phyloP scores from a whole-genome alignment of 805 yeast species.

The Pichia sporocuriosa region DNA sequence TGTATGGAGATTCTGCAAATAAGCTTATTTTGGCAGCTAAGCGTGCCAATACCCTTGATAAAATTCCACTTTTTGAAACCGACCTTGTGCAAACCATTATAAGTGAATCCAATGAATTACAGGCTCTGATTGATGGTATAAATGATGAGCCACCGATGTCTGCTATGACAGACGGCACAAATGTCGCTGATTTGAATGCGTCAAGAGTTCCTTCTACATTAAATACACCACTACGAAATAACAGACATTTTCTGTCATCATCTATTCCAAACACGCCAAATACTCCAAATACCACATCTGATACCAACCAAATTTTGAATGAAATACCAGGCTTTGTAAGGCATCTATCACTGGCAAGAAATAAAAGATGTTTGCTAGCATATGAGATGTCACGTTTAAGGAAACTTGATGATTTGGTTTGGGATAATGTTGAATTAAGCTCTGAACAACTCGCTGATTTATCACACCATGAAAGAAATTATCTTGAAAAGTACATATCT shows the following conservation, averaged over 20 bases:
- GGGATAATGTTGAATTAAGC: slow-evolving; percentile 59
- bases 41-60: slow-evolving; percentile 59
- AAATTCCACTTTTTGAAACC: slow-evolving; percentile 63
- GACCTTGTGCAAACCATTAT: slow-evolving; percentile 63
- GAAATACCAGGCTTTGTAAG: slow-evolving; percentile 65
- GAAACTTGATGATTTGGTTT: slow-evolving; percentile 57
- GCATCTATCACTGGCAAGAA: slow-evolving; percentile 72
- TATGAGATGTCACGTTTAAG: slow-evolving; percentile 70
- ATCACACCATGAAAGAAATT: slow-evolving; percentile 76
- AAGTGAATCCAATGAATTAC: slow-evolving; percentile 63
- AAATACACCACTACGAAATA: slow-evolving; percentile 6
- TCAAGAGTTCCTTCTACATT: slow-evolving; percentile 1
- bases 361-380: slow-evolving; percentile 84
- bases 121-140: slow-evolving; percentile 42
- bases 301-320: slow-evolving; percentile 22
- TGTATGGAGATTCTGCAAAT: slow-evolving; percentile 87
- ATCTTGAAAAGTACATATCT: slow-evolving; percentile 62
- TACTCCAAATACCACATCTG: not conserved
- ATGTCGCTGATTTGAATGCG: not conserved
- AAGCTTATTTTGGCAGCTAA: slow-evolving; percentile 85
- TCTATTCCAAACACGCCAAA: slow-evolving; percentile 6
- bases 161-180: not conserved
- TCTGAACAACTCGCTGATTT: slow-evolving; percentile 40
- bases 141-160: slow-evolving; percentile 14
- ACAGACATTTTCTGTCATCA: slow-evolving; percentile 7